phyloP scores from a whole-genome alignment of 257 asterid species.

The Fraxinus cuspidata region DNA sequence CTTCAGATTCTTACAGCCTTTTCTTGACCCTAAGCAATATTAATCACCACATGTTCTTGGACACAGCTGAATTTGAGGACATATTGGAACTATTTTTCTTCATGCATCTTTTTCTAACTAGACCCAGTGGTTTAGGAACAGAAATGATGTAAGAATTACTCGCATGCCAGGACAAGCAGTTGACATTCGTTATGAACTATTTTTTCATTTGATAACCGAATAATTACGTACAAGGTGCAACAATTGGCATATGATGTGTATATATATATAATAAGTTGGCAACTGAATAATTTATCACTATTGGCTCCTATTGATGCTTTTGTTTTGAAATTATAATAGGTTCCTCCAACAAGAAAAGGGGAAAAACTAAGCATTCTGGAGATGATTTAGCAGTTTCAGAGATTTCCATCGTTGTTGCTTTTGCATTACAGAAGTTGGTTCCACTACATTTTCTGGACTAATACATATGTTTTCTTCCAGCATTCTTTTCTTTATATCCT shows the following conservation, averaged over 20 bases:
- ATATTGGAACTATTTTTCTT: too few relatives aligned
- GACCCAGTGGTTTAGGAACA: background rate
- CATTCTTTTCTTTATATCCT: background rate
- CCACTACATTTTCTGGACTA: background rate
- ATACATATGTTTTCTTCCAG: background rate
- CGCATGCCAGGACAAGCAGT: background rate
- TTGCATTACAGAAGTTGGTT: background rate
- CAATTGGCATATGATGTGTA: too few relatives aligned
- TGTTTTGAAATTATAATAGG: background rate
- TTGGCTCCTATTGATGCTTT: background rate
- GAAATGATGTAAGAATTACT: background rate
- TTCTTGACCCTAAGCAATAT: background rate
- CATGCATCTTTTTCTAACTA: background rate
- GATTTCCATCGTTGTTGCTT: background rate
- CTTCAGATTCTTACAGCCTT: background rate
- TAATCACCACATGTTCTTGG: background rate
- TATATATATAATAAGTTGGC: too few relatives aligned
- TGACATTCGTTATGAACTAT: background rate
- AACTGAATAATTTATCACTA: background rate
- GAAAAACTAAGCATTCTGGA: background rate
- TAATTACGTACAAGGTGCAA: background rate
- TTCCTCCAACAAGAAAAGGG: background rate
- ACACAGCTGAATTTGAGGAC: background rate
- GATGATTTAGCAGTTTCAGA: background rate
- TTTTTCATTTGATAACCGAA: too few relatives aligned